Evolutionary conservation across 2,329 filamentous ascomycete species (phyloP).

Genomic region (Talaromyces sp.): DNA sequence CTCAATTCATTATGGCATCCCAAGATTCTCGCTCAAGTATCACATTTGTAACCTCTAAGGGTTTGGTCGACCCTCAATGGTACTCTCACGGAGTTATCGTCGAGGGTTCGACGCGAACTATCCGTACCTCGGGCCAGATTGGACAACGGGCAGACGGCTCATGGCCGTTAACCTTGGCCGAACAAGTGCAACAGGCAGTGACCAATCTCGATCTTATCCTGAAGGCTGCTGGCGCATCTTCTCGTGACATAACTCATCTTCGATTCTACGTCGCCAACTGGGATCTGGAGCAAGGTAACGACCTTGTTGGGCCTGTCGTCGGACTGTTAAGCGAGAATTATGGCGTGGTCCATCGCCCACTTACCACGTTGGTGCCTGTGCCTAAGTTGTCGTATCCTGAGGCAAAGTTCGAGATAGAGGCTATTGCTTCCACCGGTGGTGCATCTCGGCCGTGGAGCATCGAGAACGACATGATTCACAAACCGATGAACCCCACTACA

Average conservation of each 20-base stretch:
- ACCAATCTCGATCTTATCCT: not conserved
- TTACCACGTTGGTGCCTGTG: slow-evolving; percentile 45
- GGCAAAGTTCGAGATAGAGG: slow-evolving; percentile 47
- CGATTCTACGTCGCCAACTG: not conserved
- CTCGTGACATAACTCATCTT: not conserved
- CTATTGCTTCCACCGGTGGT: slow-evolving; percentile 25
- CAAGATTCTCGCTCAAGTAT: no score
- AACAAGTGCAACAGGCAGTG: not conserved
- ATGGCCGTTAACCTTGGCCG: not conserved
- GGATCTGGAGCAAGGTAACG: not conserved
- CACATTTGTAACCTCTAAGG: no score
- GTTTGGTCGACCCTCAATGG: no score
- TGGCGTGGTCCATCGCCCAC: slow-evolving; percentile 36
- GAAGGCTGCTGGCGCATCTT: not conserved
- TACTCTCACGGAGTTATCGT: not conserved
- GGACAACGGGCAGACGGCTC: not conserved
- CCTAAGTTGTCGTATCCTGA: slow-evolving; percentile 36
- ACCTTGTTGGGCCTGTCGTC: not conserved
- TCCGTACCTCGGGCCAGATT: not conserved
- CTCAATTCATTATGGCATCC: no score
- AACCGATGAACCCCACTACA: not conserved
- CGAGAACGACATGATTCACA: not conserved
- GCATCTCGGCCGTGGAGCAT: slow-evolving; percentile 9
- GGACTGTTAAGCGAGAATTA: not conserved
- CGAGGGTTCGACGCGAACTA: not conserved